These are phyloP conservation scores for Ogataea saltuana DNA, from an alignment of 805 yeast genomes.

Conservation along the genomic window DNA sequence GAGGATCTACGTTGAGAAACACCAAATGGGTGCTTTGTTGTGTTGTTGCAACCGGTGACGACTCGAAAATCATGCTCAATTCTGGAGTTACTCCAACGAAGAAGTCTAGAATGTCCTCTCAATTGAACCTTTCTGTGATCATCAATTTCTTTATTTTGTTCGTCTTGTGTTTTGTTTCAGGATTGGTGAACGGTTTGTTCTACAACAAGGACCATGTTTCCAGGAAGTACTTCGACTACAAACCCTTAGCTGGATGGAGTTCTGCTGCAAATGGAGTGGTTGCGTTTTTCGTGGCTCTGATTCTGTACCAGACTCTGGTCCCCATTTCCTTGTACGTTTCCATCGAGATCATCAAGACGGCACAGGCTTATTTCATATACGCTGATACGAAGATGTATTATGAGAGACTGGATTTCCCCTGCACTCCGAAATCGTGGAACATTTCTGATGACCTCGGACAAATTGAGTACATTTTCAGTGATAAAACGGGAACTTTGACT, in stretches of 20 bases:
- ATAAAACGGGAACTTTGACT: slow-evolving; percentile 82
- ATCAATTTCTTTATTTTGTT: slow-evolving; percentile 64
- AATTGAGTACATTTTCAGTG: slow-evolving; percentile 78
- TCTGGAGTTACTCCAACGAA: slow-evolving; percentile 79
- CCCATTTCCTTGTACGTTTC: slow-evolving; percentile 81
- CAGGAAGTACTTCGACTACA: slow-evolving; percentile 58
- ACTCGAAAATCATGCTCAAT: slow-evolving; percentile 75
- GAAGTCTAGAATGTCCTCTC: slow-evolving; percentile 61
- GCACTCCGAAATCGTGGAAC: slow-evolving; percentile 81
- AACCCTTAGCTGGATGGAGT: slow-evolving; percentile 53
- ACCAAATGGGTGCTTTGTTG: slow-evolving; percentile 76
- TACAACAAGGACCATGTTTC: slow-evolving; percentile 48
- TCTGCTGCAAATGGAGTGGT: slow-evolving; percentile 67
- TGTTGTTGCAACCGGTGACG: slow-evolving; percentile 75
- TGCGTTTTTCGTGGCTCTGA: slow-evolving; percentile 69
- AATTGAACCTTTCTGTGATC: slow-evolving; percentile 65
- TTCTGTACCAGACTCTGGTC: slow-evolving; percentile 73
- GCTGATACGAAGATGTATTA: slow-evolving; percentile 72
- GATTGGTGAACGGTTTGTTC: slow-evolving; percentile 66
- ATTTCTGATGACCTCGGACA: slow-evolving; percentile 85
- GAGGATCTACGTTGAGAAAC: slow-evolving; percentile 74
- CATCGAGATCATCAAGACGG: slow-evolving; percentile 75
- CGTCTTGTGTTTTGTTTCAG: slow-evolving; percentile 66
- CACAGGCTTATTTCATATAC: slow-evolving; percentile 74
- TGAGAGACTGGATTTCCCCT: slow-evolving; percentile 67